Base-by-base conservation (phyloP, 2,329 filamentous ascomycete genomes). In the Sporothrix mexicana region DNA sequence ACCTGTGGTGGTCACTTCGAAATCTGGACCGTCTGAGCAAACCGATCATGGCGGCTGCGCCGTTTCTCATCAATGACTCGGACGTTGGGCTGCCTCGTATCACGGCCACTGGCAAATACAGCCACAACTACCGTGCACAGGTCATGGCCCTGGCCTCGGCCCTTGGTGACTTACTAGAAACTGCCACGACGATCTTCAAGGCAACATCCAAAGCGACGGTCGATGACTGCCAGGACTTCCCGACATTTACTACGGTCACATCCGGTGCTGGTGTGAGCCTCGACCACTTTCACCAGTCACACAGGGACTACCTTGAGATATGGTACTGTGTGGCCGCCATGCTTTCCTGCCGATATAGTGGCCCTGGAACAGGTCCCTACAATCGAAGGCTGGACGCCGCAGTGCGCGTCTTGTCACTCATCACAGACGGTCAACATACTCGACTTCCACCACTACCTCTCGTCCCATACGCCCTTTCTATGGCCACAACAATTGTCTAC, bases 1-100 rank as follows among this genome's bases (percentile, higher is more conserved):
- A 41, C 30, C 51, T 69, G 6, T 69, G 67, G 67, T 69, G 67
- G 67, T 41, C 67, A 17, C 67, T 69, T n/a, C 67, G 67, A n/a
- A 69, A 69, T 5, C 12, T 69, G 1, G 67, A 69, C 51, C 67
- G 67, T 1, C 49, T 69, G 49, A 69, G 49, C 67, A 69, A 69
- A 36, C 67, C 67, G 6, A 57, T 69, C 67, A 69, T 69, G 67
- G 67, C 67, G 5, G 67, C 67, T 17, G 67, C 25, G 3, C 67
- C 67, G 9, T 69, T 69, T 23, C 25, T 57, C 10, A 57, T 69
- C 51, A 41, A 69, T 12, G 67, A 69, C 51, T 57, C 67, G 2
- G 67, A 69, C 8, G 51, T 69, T 23, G 67, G 49, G 2, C 49
- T 57, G 3, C n/a, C 36, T 12, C 67, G 67, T 30, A 69, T 69